phyloP scores from a whole-genome alignment of 805 yeast genomes.

The Saturnispora serradocipensis region DNA sequence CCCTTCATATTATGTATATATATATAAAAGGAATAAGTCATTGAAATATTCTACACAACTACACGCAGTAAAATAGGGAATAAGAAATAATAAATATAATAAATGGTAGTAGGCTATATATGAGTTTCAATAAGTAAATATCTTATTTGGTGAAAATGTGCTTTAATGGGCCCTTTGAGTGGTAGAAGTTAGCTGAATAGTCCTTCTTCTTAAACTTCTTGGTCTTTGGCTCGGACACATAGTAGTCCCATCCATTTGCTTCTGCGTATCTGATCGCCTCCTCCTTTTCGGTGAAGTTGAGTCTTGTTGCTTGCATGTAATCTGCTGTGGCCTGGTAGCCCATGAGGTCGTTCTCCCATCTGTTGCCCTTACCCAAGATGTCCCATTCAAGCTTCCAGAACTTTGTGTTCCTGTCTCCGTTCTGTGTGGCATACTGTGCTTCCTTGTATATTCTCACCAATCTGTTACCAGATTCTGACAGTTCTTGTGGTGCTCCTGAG shows the following conservation, averaged over 20 bases:
- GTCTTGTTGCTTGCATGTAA: constrained; percentile 69
- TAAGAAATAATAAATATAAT: not conserved
- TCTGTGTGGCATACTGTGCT: constrained; percentile 74
- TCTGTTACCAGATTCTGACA: constrained; percentile 41
- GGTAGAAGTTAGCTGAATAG: constrained; percentile 63
- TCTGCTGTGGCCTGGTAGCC: constrained; percentile 79
- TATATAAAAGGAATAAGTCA: constrained; percentile 2
- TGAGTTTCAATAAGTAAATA: not conserved
- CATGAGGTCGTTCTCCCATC: constrained; percentile 86
- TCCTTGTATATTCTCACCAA: constrained; percentile 71
- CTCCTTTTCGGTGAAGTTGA: constrained; percentile 67
- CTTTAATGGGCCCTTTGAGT: constrained; percentile 62
- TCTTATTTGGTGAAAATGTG: constrained; percentile 67
- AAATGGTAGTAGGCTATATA: not conserved
- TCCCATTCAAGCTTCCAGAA: constrained; percentile 83
- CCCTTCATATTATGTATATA: not conserved
- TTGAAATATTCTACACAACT: not conserved
- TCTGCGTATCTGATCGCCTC: constrained; percentile 65
- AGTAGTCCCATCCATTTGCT: constrained; percentile 80
- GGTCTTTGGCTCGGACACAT: constrained; percentile 71
- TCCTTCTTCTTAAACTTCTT: constrained; percentile 69
- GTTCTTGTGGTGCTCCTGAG: constrained; percentile 71
- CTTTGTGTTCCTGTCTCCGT: constrained; percentile 45
- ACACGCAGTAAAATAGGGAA: not conserved
- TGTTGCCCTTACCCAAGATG: constrained; percentile 59